phyloP scores from a whole-genome alignment of 2,329 filamentous ascomycete genomes.

The Dothideomycetes sp. region DNA sequence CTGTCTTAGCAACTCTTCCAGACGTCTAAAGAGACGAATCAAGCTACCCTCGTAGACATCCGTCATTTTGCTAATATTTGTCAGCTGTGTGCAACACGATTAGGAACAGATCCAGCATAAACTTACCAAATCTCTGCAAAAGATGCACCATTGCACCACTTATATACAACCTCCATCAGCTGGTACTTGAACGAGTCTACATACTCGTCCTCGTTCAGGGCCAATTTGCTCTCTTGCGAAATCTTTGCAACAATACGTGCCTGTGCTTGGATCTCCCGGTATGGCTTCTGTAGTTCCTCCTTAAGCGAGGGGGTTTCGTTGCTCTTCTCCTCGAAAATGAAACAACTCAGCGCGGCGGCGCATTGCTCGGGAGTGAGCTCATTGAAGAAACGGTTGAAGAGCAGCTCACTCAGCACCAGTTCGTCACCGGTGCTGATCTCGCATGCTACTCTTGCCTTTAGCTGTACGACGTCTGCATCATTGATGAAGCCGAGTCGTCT shows the following conservation, averaged over 20 bases:
- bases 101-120: constrained; percentile 1
- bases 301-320: constrained; percentile 60
- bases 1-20: constrained; percentile 88
- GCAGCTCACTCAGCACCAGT: constrained; percentile 78
- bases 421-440: constrained; percentile 97
- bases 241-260: constrained; percentile 86
- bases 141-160: constrained; percentile 80
- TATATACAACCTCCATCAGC: constrained; percentile 90
- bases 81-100: constrained; percentile 6
- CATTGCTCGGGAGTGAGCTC: constrained; percentile 80
- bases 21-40: constrained; percentile 87
- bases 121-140: constrained; percentile 93
- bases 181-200: constrained; percentile 82
- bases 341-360: constrained; percentile 78
- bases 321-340: constrained; percentile 95
- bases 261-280: constrained; percentile 74
- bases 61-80: constrained; percentile 76
- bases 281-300: constrained; percentile 79
- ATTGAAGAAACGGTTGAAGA: constrained; percentile 98
- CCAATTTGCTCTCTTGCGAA: constrained; percentile 84
- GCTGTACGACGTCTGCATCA: constrained; percentile 85
- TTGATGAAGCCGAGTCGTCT: constrained; percentile 93
- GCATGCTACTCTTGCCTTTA: constrained; percentile 94
- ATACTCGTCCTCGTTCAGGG: constrained; percentile 92
- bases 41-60: constrained; percentile 95